Evolutionary conservation across 306 rosid genomes (phyloP), one percentile per base, ranked within the genome.

Genomic region (Prunus mira): DNA sequence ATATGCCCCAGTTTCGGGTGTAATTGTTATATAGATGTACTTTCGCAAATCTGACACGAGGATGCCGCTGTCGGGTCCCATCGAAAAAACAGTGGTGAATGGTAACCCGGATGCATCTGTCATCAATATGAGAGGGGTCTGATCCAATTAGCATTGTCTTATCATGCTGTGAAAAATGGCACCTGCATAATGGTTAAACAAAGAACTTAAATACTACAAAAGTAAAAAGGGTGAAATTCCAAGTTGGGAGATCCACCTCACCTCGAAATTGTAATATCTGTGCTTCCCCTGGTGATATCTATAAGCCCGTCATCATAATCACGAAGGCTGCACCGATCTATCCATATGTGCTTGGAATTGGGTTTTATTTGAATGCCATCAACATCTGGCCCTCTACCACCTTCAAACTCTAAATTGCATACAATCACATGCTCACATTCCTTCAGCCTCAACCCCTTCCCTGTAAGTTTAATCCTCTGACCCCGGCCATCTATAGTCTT

Each of bases 301-400:
- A 92, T 92, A 69, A 96, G 86, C 10, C 98, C 98, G 27, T 96
- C 99, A 1, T 91, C 98, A 76, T 88, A 92, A 77, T 93, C 97
- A 46, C 86, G 76, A 43, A 96, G 94, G 77, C 87, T 83, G 76
- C 99, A 96, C 41, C 98, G 88, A 58, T 96, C 99, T 17, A 96
- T 96, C 98, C 99, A 96, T 57, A 96, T 92, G 72, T 96, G 92
- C 77, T 88, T 87, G n/a, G 97, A 91, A 50, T 96, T 96, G 22
- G 99, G 99, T 66, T 96, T 96, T 34, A 96, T 96, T 85, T 96
- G 99, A 84, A 96, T 92, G 66, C 79, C 99, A 82, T 96, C 99
- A 32, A 82, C 93, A 88, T 96, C 98, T 38, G 85, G 86, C 3
- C 99, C 99, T 85, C 92, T 88, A 18, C 99, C 99, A 47, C 97